Percentiles rank a stretch among this genome's conserved stretches.
Conservation (phyloP, 1,284 basidiomycete species). For the Cryptococcus hybrid region DNA sequence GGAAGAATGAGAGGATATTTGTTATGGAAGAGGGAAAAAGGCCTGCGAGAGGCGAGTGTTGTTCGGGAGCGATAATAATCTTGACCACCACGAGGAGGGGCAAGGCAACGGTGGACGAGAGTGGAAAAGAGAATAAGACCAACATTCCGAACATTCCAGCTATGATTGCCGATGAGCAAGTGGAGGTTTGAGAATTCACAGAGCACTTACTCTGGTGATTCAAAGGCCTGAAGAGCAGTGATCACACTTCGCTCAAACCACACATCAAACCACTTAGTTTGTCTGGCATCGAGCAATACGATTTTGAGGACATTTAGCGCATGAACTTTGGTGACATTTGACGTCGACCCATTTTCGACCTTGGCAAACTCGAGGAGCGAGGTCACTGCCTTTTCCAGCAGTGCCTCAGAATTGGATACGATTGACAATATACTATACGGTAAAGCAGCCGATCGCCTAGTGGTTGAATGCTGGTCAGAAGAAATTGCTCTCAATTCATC, state of each 20-base stretch:
- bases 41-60: conserved; percentile 33
- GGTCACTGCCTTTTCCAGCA: conserved; percentile 32
- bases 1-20: conserved; percentile 40
- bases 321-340: conserved; percentile 45
- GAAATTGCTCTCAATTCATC: conserved; percentile 39
- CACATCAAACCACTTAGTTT: conserved; percentile 29
- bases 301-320: conserved; percentile 49
- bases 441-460: conserved; percentile 47
- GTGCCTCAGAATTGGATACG: conserved; percentile 27
- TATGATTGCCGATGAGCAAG: conserved; percentile 12
- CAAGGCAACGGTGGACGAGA: conserved; percentile 39
- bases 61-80: conserved; percentile 27
- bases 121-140: conserved; percentile 48
- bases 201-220: conserved; percentile 39
- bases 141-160: conserved; percentile 51
- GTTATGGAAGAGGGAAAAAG: conserved; percentile 34
- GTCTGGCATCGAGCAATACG: conserved; percentile 45
- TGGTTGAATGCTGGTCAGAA: conserved; percentile 39
- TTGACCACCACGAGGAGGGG: conserved; percentile 24
- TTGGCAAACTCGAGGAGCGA: conserved; percentile 32
- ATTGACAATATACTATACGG: conserved; percentile 45
- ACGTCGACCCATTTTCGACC: conserved; percentile 23
- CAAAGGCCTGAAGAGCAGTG: conserved; percentile 41
- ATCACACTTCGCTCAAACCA: conserved; percentile 45
- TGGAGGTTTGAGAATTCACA: background rate